Conservation (phyloP, 2,329 filamentous ascomycete species). For the Apiospora marii region DNA sequence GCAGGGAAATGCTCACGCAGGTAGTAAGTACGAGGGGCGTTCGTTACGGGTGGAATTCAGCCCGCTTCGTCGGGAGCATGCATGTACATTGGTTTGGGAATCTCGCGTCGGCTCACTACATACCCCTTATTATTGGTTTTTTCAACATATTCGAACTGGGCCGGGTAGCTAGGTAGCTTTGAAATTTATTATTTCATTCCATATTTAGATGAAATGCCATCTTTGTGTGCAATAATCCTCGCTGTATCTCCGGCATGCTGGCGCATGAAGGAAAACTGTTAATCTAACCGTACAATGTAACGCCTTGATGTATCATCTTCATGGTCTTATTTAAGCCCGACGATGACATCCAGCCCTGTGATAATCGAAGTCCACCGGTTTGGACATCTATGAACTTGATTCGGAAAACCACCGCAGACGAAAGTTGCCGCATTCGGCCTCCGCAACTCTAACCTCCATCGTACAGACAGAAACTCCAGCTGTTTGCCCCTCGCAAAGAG, state of each 20-base stretch:
- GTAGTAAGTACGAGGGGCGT: neutral
- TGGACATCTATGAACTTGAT: neutral
- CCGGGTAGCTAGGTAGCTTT: neutral
- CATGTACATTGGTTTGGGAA: slow-evolving; percentile 6
- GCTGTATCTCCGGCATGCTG: neutral
- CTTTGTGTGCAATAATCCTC: neutral
- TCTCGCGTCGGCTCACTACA: neutral
- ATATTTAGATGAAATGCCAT: neutral
- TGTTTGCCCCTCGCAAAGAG: neutral
- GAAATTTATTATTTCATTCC: neutral
- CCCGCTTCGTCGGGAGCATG: neutral
- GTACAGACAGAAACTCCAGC: neutral
- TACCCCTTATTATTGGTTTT: slow-evolving; percentile 9
- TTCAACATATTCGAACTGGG: slow-evolving; percentile 3
- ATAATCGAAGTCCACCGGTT: neutral
- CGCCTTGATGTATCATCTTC: neutral
- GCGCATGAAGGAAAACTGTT: neutral
- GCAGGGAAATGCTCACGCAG: neutral
- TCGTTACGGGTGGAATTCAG: neutral
- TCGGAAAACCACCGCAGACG: neutral
- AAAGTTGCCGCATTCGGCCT: neutral
- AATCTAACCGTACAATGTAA: neutral
- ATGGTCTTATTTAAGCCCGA: neutral
- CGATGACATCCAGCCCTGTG: neutral
- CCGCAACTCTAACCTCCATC: neutral